These are phyloP conservation scores for Aspergillus nomiae DNA, from an alignment of 2,329 filamentous ascomycete species.

Conservation along the genomic window DNA sequence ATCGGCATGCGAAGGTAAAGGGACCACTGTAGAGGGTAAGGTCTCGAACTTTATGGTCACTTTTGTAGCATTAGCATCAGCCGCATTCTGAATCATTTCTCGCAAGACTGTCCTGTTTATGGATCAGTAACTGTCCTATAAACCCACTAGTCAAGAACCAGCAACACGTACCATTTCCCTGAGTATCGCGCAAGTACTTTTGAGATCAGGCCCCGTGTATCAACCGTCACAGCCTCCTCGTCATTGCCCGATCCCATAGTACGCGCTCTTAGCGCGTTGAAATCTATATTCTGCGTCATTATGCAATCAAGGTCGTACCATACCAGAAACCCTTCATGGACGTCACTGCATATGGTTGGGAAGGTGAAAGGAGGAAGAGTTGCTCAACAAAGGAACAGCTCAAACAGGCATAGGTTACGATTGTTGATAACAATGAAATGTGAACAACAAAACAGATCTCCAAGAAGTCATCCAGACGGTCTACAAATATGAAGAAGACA, in stretches of 20 bases:
- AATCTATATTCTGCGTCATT: conserved; percentile 71
- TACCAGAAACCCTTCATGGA: neutral
- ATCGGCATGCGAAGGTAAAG: conserved; percentile 66
- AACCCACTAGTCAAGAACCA: too few relatives aligned
- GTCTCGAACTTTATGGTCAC: conserved; percentile 94
- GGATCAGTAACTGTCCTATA: conserved; percentile 29
- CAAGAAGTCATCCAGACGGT: neutral
- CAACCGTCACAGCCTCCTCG: conserved; percentile 96
- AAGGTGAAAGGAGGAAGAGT: neutral
- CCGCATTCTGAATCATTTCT: conserved; percentile 98
- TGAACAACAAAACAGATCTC: neutral
- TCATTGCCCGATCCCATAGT: conserved; percentile 84
- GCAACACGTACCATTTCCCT: conserved; percentile 76
- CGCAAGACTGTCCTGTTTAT: conserved; percentile 63
- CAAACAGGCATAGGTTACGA: neutral
- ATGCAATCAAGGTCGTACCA: conserved; percentile 9
- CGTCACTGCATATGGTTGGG: neutral
- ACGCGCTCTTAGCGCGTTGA: conserved; percentile 74
- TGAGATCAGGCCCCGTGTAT: conserved; percentile 94
- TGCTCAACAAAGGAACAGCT: neutral
- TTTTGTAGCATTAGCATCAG: conserved; percentile 87
- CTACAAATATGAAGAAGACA: neutral
- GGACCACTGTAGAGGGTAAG: conserved; percentile 75
- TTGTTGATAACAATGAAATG: neutral
- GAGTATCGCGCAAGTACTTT: conserved; percentile 96